phyloP scores from a whole-genome alignment of 2,329 filamentous ascomycete species.

The Aspergillus sp. region DNA sequence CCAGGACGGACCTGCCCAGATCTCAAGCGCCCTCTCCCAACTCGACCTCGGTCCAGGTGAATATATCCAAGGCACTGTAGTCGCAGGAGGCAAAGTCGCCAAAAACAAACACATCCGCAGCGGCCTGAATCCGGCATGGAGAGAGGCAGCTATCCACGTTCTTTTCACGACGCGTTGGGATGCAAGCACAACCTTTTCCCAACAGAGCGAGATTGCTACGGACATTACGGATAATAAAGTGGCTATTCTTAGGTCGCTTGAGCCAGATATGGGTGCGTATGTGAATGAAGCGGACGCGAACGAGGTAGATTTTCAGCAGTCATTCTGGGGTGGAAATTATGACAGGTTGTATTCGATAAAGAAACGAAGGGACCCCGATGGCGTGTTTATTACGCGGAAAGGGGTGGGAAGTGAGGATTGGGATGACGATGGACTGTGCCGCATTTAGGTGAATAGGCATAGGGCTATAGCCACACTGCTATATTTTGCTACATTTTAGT shows the following conservation, averaged over 20 bases:
- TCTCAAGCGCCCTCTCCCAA: background rate
- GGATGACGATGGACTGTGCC: background rate
- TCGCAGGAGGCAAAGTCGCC: background rate
- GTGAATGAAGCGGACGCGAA: background rate
- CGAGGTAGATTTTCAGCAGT: background rate
- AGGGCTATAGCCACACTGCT: too few species aligned
- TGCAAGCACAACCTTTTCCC: too few species aligned
- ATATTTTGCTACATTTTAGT: too few species aligned
- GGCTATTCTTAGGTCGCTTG: background rate
- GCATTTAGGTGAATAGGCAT: background rate
- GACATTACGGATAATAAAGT: background rate
- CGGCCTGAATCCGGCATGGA: background rate
- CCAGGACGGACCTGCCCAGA: background rate
- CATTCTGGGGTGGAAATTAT: background rate
- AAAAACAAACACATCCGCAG: background rate
- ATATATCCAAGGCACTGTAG: background rate
- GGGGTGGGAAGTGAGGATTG: background rate
- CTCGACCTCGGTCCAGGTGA: background rate
- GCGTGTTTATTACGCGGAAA: background rate
- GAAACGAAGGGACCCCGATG: background rate
- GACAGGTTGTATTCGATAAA: background rate
- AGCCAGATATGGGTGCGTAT: background rate
- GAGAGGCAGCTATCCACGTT: background rate
- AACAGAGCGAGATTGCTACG: background rate
- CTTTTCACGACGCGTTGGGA: too few species aligned